These are phyloP conservation scores for Debaryomyces subglobosus DNA, from an alignment of 1,139 yeast species.

Conservation along the genomic window DNA sequence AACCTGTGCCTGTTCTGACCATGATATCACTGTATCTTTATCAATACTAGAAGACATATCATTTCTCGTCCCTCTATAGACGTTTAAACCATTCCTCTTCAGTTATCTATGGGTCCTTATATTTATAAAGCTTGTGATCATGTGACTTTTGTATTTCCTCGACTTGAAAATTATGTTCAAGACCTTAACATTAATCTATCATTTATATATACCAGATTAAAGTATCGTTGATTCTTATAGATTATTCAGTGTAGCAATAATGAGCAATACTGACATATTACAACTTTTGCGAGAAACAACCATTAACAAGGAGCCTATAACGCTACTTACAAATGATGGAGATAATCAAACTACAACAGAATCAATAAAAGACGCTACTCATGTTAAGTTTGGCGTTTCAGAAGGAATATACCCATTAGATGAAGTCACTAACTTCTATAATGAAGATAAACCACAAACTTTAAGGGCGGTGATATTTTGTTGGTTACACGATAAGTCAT, in stretches of 20 bases:
- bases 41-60: constrained; percentile 11
- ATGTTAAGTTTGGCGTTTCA: constrained; percentile 34
- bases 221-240: background rate
- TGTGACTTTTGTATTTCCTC: background rate
- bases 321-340: constrained; percentile 23
- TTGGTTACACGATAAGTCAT: constrained; percentile 75
- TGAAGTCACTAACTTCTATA: constrained; percentile 57
- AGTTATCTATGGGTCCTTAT: constrained; percentile 8
- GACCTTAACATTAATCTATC: background rate
- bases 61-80: constrained; percentile 4
- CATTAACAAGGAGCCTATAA: constrained; percentile 26
- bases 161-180: constrained; percentile 2
- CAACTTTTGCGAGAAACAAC: constrained; percentile 29
- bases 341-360: constrained; percentile 22
- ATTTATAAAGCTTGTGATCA: background rate
- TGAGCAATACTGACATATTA: constrained; percentile 14
- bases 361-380: constrained; percentile 40
- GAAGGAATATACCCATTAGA: constrained; percentile 35
- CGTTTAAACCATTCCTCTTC: background rate
- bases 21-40: constrained; percentile 14
- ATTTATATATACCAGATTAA: background rate
- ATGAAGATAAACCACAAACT: constrained; percentile 54
- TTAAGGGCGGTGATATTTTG: constrained; percentile 73
- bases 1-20: constrained; percentile 35
- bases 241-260: background rate